Conservation (phyloP, 1,139 yeast genomes). For the Yarrowia galli region DNA sequence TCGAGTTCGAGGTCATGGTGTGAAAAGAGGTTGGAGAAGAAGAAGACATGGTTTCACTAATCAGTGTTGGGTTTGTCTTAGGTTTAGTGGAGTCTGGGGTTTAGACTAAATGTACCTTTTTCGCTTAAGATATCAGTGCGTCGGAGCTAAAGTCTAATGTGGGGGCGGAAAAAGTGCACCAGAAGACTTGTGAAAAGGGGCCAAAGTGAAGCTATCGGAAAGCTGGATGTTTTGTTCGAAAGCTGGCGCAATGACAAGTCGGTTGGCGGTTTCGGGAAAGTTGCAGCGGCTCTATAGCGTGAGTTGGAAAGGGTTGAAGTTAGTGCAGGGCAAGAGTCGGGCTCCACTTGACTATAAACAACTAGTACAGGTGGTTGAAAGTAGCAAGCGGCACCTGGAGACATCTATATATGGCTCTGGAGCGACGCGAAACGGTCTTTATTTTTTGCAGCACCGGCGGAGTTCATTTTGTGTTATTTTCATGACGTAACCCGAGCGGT, state of each 20-base stretch:
- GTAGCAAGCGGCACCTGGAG: background rate
- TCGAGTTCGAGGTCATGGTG: slow-evolving; percentile 13
- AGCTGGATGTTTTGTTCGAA: background rate
- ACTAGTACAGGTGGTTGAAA: too few relatives aligned
- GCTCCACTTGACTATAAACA: too few relatives aligned
- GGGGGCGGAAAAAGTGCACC: background rate
- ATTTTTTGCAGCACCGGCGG: background rate
- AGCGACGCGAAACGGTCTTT: background rate
- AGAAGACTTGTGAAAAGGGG: background rate
- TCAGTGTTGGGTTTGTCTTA: too few relatives aligned
- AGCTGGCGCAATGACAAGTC: background rate
- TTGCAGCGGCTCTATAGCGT: too few relatives aligned
- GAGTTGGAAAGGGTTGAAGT: too few relatives aligned
- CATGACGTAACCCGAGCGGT: background rate
- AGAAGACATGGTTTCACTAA: slow-evolving; percentile 15
- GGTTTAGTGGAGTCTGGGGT: slow-evolving; percentile 5
- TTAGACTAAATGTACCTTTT: slow-evolving; percentile 24
- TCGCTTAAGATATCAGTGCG: slow-evolving; percentile 29
- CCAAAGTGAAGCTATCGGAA: background rate
- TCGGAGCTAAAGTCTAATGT: background rate
- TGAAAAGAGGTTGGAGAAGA: slow-evolving; percentile 8
- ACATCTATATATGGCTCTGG: background rate
- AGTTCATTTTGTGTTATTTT: background rate
- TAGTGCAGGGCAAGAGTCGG: too few relatives aligned
- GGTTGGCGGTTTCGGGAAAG: background rate